phyloP scores from a whole-genome alignment of 257 asterid species.

The Ophiorrhiza pumila region DNA sequence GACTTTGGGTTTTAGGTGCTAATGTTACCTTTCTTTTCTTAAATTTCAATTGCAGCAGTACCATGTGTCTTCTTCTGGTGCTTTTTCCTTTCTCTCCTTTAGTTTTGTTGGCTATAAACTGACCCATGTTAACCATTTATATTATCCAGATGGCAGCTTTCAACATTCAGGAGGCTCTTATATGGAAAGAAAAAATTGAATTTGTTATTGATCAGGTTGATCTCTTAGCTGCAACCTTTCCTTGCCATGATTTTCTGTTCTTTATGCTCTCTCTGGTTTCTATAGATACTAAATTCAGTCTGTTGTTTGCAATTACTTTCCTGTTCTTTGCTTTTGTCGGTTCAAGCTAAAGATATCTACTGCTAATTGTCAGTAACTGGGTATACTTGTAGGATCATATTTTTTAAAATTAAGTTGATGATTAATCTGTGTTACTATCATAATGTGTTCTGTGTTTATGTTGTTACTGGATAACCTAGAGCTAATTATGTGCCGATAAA shows the following conservation, averaged over 20 bases:
- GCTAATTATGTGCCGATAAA: slow-evolving; percentile 30
- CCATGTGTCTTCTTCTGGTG: not conserved
- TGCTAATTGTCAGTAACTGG: not conserved
- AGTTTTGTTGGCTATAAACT: not conserved
- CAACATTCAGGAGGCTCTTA: slow-evolving; percentile 85
- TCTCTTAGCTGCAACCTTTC: slow-evolving; percentile 15
- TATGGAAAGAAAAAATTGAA: slow-evolving; percentile 86
- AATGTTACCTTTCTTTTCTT: not conserved
- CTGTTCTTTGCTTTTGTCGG: not conserved
- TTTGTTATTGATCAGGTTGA: slow-evolving; percentile 83
- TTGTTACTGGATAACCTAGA: slow-evolving; percentile 23
- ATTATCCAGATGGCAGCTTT: slow-evolving; percentile 91
- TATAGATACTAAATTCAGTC: not conserved
- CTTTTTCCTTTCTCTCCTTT: not conserved
- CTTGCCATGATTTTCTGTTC: not conserved
- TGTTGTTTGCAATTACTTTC: not conserved
- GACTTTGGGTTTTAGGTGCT: not conserved
- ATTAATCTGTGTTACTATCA: slow-evolving; percentile 5
- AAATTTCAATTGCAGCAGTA: not conserved
- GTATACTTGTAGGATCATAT: not conserved
- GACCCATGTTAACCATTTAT: not conserved
- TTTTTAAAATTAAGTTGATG: no score
- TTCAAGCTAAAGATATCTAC: not conserved
- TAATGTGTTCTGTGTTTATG: slow-evolving; percentile 5
- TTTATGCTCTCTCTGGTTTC: not conserved